Evolutionary conservation across 306 rosid genomes (phyloP).

Genomic region (Calophaca sinica): DNA sequence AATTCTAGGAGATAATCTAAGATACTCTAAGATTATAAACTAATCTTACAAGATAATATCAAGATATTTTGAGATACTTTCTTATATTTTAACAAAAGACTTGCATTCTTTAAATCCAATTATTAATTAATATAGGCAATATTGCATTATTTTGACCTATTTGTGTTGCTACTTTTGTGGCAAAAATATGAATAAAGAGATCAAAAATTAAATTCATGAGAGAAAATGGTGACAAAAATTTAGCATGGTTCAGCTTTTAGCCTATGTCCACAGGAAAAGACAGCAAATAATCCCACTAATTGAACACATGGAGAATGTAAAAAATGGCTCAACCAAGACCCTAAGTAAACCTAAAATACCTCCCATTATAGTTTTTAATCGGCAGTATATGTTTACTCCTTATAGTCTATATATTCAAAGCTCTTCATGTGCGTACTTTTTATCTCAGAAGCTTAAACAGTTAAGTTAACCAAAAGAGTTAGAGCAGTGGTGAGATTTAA

Average conservation of each 20-base stretch:
- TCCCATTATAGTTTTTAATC: neutral
- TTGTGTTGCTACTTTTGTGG: neutral
- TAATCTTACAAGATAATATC: no score
- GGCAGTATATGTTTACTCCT: neutral
- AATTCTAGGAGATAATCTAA: no score
- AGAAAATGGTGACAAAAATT: slow-evolving; percentile 10
- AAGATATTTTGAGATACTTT: no score
- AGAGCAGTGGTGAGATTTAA: neutral
- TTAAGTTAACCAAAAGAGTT: neutral
- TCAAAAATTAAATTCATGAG: neutral
- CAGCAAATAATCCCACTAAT: slow-evolving; percentile 5
- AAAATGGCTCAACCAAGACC: no score
- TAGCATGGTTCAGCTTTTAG: slow-evolving; percentile 4
- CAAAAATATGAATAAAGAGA: neutral
- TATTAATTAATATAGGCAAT: slow-evolving; percentile 1
- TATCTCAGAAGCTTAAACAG: no score
- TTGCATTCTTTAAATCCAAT: slow-evolving; percentile 2
- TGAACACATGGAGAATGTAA: no score
- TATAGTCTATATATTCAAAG: neutral
- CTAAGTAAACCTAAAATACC: slow-evolving; percentile 5
- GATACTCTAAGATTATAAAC: no score
- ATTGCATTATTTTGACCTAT: neutral
- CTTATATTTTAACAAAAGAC: neutral
- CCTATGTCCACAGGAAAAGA: neutral
- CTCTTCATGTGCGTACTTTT: no score